A percentile compares a stretch with the other conserved stretches of the same genome.
These are phyloP conservation scores for Lactarius deliciosus DNA, from an alignment of 768 basidiomycete species.

Conservation along the genomic window DNA sequence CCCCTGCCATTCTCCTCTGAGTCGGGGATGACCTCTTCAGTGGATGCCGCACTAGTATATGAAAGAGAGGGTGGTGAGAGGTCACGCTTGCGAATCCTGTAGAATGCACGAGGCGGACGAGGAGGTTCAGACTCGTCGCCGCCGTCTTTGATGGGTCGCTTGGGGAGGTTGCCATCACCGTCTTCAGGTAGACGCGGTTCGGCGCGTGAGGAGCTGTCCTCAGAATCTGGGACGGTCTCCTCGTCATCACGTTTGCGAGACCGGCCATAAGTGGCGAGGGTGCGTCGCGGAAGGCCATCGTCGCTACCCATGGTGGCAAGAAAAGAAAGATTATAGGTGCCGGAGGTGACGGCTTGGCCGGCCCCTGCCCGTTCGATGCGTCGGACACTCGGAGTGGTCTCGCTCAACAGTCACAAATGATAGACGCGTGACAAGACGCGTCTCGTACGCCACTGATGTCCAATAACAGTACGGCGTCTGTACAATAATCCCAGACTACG, in stretches of 20 bases:
- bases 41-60: constrained; percentile 9
- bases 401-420: constrained; percentile 27
- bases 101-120: constrained; percentile 24
- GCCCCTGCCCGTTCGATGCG: constrained; percentile 5
- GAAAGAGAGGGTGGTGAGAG: constrained; percentile 15
- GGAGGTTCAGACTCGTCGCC: constrained; percentile 7
- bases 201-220: constrained; percentile 14
- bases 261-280: constrained; percentile 25
- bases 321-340: not conserved
- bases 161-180: constrained; percentile 3
- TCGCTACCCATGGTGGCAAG: constrained; percentile 16
- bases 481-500: not conserved
- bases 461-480: not conserved
- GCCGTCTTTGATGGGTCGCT: constrained; percentile 5
- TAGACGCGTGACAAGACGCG: constrained; percentile 28
- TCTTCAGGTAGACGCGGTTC: constrained; percentile 15
- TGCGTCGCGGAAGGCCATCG: constrained; percentile 39
- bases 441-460: not conserved
- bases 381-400: constrained; percentile 3
- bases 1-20: constrained; percentile 21
- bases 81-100: constrained; percentile 9
- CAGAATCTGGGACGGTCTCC: constrained; percentile 29
- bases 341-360: constrained; percentile 16
- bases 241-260: constrained; percentile 20
- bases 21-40: constrained; percentile 25